A percentile compares a stretch with the other conserved stretches of the same genome.
phyloP scores from a whole-genome alignment of 345 rosid species.

The Combretum micranthum region DNA sequence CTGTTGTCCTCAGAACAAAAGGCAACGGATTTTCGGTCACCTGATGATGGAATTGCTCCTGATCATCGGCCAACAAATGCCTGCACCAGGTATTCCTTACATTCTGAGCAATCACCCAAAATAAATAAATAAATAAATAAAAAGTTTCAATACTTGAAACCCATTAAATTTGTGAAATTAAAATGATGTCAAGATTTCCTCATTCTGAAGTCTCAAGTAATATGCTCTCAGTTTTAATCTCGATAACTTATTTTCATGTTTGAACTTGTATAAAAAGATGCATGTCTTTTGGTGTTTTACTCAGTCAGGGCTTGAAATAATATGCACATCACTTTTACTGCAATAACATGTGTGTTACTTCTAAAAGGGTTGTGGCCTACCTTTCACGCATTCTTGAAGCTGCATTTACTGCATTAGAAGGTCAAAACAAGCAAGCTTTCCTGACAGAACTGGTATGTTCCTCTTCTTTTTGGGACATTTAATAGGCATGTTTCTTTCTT shows the following conservation, averaged over 20 bases:
- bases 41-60: conserved; percentile 88
- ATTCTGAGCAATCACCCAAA: too few species aligned
- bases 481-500: background rate
- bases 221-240: too few species aligned
- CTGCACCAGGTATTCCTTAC: conserved; percentile 57
- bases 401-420: conserved; percentile 92
- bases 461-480: background rate
- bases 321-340: conserved; percentile 12
- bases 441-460: conserved; percentile 79
- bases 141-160: too few species aligned
- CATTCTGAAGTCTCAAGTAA: too few species aligned
- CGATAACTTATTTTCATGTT: too few species aligned
- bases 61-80: conserved; percentile 97
- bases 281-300: background rate
- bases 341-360: conserved; percentile 9
- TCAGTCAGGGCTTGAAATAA: background rate
- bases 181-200: too few species aligned
- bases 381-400: conserved; percentile 95
- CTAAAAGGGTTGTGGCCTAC: conserved; percentile 83
- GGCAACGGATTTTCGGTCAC: conserved; percentile 81
- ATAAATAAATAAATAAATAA: too few species aligned
- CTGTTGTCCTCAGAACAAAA: conserved; percentile 88
- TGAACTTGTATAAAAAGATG: too few species aligned
- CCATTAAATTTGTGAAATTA: too few species aligned
- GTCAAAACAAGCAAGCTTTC: conserved; percentile 98